Percentiles rank a stretch among this genome's conserved stretches.
Conservation (phyloP, 1,139 yeast genomes). For the Zygotorulaspora mrakii region DNA sequence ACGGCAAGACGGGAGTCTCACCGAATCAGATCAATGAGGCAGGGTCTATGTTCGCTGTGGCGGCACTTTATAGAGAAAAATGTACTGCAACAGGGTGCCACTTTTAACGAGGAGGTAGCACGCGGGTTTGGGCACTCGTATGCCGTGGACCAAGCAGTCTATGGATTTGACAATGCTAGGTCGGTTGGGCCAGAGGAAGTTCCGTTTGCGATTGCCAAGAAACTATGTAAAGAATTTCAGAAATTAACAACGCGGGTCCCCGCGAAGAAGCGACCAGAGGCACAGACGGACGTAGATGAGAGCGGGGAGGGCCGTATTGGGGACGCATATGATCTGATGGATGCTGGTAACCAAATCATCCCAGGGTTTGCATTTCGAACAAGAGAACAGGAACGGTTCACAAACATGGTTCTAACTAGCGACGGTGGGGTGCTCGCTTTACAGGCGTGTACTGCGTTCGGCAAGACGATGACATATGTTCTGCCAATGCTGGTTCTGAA, state of each 20-base stretch:
- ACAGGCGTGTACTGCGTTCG: constrained; percentile 3
- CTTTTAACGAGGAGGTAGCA: not conserved
- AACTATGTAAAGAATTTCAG: constrained; percentile 2
- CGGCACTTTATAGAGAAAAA: not conserved
- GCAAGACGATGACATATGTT: constrained; percentile 1
- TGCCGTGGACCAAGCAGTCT: not conserved
- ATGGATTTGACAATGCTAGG: constrained; percentile 3
- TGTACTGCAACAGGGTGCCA: not conserved
- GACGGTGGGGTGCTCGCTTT: constrained; percentile 1
- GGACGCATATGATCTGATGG: not conserved
- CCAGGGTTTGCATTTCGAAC: not conserved
- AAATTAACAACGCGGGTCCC: not conserved
- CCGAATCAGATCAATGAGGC: constrained; percentile 1
- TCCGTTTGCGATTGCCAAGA: not conserved
- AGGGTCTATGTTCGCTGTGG: constrained; percentile 1
- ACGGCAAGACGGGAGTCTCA: constrained; percentile 1
- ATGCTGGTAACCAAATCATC: not conserved
- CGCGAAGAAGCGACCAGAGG: not conserved
- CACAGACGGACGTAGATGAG: not conserved
- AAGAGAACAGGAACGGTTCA: constrained; percentile 1
- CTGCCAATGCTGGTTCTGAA: constrained; percentile 2
- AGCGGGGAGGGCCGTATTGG: constrained; percentile 1
- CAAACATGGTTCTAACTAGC: not conserved
- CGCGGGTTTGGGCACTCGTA: constrained; percentile 1
- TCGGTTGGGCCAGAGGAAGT: constrained; percentile 2